Evolutionary conservation across 768 basidiomycete species (phyloP), one percentile per base, ranked within the genome.

Genomic region (Glaciozyma antarctica): DNA sequence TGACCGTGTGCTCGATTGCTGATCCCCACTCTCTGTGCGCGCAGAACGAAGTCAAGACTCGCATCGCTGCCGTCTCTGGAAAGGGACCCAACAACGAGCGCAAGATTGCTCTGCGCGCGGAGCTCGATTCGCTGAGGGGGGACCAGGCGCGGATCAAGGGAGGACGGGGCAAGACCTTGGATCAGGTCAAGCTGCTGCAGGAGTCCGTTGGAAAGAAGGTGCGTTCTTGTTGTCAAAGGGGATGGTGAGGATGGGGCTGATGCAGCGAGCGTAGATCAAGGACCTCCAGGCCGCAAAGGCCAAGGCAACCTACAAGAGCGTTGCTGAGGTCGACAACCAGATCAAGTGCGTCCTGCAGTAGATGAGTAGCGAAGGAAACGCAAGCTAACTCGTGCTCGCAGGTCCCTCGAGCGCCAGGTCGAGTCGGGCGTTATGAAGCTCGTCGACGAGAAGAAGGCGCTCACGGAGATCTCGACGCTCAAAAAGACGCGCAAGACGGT

Each of bases 401-500:
- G 72, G 63, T 24, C 41, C 26, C 66, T 74, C 54, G 89, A 98
- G 58, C 86, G 84, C 74, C 88, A 91, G 75, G 86, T 99, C 60
- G 94, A 98, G 75, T 89, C 89, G 7, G 94, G 94, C 30, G 84
- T 73, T 64, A 81, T 99, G 82, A 95, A 90, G 75, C 81, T 98
- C 64, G 91, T 86, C 32, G 93, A 95, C 63, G 95, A 99, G 78
- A 97, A 95, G 78, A 86, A 90, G 59, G 88, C 92, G 7, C 81
- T 99, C n/a, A 82, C 84, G 70, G 94, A 98, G 72, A 94, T 99
- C 67, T 83, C 81, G 21, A 21, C 44, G 16, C 65, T 72, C 47
- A 65, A 65, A 45, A 68, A 68, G 58, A 60, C 60, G 19, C 70
- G 70, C 66, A 67, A 65, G 75, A 78, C 79, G 17, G 85, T 98